Conservation (phyloP, 192 early-diverging fungal genomes). For the Coemansia sp. region DNA sequence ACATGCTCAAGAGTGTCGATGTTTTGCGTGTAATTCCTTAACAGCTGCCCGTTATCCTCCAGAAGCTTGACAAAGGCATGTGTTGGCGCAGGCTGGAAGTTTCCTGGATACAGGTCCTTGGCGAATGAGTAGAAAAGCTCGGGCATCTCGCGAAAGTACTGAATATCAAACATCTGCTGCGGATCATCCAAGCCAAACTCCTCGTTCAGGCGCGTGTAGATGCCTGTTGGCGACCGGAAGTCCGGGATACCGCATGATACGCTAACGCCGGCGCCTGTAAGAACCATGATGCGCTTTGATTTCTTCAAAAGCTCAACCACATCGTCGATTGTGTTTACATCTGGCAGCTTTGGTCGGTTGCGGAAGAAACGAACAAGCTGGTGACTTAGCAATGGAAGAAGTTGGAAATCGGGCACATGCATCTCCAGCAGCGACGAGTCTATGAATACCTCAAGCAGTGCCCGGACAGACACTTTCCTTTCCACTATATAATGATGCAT, state of each 20-base stretch:
- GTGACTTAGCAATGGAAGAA: constrained; percentile 60
- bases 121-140: constrained; percentile 97
- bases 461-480: constrained; percentile 52
- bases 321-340: constrained; percentile 64
- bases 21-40: constrained; percentile 97
- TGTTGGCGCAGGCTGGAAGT: constrained; percentile 81
- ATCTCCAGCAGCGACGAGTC: constrained; percentile 41
- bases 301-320: constrained; percentile 61
- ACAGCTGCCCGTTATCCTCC: constrained; percentile 79
- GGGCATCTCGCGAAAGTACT: constrained; percentile 83
- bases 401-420: constrained; percentile 57
- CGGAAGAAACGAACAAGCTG: constrained; percentile 60
- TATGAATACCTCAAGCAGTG: constrained; percentile 65
- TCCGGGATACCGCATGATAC: constrained; percentile 97
- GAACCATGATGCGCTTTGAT: constrained; percentile 78
- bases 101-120: constrained; percentile 84
- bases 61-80: constrained; percentile 89
- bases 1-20: constrained; percentile 93
- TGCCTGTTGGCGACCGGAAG: constrained; percentile 90
- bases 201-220: constrained; percentile 82
- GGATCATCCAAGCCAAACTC: constrained; percentile 91
- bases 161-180: constrained; percentile 93
- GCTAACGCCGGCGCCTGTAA: constrained; percentile 83
- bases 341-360: constrained; percentile 54
- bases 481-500: constrained; percentile 64